Percentiles rank a stretch among this genome's conserved stretches.
Evolutionary conservation across 2,329 filamentous ascomycete species (phyloP).

Genomic region (Alternaria metachromatica): DNA sequence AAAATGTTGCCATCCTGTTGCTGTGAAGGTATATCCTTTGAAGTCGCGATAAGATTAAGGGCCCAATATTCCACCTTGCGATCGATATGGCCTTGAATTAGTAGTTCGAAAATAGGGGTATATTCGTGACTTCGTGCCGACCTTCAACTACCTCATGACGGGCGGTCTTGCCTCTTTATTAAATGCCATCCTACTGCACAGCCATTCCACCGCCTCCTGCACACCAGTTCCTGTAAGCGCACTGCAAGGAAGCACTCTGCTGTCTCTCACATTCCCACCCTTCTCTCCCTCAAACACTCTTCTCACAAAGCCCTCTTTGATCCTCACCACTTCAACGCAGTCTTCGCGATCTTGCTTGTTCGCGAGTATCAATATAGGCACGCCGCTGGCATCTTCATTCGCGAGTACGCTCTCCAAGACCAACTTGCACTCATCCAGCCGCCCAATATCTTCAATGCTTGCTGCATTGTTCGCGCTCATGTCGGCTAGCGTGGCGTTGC

Average conservation of each 20-base stretch:
- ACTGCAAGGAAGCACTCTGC: conserved; percentile 86
- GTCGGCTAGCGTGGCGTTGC: conserved; percentile 74
- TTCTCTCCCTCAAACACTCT: conserved; percentile 96
- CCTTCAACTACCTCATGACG: conserved; percentile 73
- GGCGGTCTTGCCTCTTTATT: conserved; percentile 93
- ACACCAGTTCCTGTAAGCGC: conserved; percentile 87
- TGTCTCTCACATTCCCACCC: conserved; percentile 84
- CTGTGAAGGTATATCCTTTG: too few species aligned
- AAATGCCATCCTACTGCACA: conserved; percentile 90
- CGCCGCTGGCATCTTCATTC: conserved; percentile 85
- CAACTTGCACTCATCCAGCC: conserved; percentile 85
- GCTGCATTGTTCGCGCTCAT: conserved; percentile 45
- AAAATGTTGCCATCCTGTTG: too few species aligned
- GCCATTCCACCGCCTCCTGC: conserved; percentile 95
- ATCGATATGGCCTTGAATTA: too few species aligned
- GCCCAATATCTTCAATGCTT: conserved; percentile 53
- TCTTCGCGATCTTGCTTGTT: conserved; percentile 99
- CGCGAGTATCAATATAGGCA: conserved; percentile 88
- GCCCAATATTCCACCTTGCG: too few species aligned
- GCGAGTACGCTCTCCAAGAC: conserved; percentile 91
- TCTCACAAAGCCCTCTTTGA: conserved; percentile 95
- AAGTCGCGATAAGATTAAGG: too few species aligned
- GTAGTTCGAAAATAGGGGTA: background rate
- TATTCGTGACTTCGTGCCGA: background rate
- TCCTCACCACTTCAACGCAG: conserved; percentile 94